Evolutionary conservation across 371 early-diverging fungal species (phyloP), one percentile per base, ranked within the genome.

Genomic region (Thermomucor indicae-seudaticae): DNA sequence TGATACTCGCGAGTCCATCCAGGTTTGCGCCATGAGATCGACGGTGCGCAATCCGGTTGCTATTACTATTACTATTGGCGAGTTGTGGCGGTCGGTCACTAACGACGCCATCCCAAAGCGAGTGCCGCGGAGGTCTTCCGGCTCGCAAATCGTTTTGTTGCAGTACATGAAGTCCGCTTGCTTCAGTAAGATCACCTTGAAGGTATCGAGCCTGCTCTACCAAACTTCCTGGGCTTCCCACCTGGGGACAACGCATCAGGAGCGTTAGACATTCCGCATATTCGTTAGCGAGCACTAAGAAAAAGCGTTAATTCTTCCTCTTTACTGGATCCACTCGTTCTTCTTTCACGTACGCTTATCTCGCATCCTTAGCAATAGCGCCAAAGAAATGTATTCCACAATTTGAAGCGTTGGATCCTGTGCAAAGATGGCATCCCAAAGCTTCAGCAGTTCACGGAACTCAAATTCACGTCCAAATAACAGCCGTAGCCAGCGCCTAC

Each of bases 351-450:
- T 72, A 90, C 92, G 64, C n/a, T 85, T 80, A 38, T 86, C 82
- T n/a, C 89, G 78, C 56, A 91, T 75, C 23, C 75, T 75, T 28
- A 90, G 53, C 17, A 95, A 72, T 55, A 96, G 62, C 0, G 88
- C 85, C 4, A 91, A 52, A 34, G 86, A 86, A 6, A 94, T 64
- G 78, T 87, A 95, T 50, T 92, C 93, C 3, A 82, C 89, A 31
- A 93, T 79, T 16, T 81, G 68, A 23, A 93, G 64, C 5, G 81
- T 75, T 4, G 78, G 68, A 52, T 86, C 88, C 40, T 89, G 83
- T 5, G 91, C 89, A 68, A 94, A 87, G 8, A 96, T 75, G 8
- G 88, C 89, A 55, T 93, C 94, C 96, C 96, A 96, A 37, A 96
- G 67, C n/a, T 60, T 44, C 24, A 93, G 54, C 6, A 87, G 69